Percentiles rank a stretch among this genome's conserved stretches.
phyloP scores from a whole-genome alignment of 257 asterid genomes.

The Solanum infundibuliforme region DNA sequence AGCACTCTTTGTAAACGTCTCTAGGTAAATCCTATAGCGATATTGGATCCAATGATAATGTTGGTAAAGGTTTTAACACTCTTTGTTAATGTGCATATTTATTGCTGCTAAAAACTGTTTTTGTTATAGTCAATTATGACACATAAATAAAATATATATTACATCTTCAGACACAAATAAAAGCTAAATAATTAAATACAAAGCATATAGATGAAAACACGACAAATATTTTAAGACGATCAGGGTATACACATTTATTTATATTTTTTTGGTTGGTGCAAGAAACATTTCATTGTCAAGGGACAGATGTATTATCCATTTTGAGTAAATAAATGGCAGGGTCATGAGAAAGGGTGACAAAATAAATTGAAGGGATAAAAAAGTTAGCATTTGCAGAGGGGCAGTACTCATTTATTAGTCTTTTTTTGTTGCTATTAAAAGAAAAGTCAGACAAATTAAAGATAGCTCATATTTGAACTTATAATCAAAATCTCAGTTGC shows the following conservation, averaged over 20 bases:
- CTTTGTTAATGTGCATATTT: neutral
- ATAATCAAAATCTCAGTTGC: conserved; percentile 1
- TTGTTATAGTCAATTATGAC: neutral
- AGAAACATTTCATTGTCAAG: neutral
- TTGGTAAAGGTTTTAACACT: too few relatives aligned
- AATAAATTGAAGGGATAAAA: neutral
- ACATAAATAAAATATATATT: neutral
- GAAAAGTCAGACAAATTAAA: neutral
- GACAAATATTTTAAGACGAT: neutral
- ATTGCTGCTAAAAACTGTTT: neutral
- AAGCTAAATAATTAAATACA: neutral
- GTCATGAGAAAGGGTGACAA: neutral
- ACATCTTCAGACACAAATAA: neutral
- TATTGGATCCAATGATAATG: neutral
- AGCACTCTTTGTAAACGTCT: too few relatives aligned
- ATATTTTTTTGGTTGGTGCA: neutral
- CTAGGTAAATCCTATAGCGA: too few relatives aligned
- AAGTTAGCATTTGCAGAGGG: neutral
- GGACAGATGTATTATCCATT: neutral
- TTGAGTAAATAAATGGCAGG: neutral
- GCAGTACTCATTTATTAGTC: neutral
- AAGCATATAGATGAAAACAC: neutral
- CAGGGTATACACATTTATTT: neutral
- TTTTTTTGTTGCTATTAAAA: neutral
- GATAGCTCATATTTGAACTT: neutral